Evolutionary conservation across 192 early-diverging fungal species (phyloP).

Genomic region (Mortierella alpina): DNA sequence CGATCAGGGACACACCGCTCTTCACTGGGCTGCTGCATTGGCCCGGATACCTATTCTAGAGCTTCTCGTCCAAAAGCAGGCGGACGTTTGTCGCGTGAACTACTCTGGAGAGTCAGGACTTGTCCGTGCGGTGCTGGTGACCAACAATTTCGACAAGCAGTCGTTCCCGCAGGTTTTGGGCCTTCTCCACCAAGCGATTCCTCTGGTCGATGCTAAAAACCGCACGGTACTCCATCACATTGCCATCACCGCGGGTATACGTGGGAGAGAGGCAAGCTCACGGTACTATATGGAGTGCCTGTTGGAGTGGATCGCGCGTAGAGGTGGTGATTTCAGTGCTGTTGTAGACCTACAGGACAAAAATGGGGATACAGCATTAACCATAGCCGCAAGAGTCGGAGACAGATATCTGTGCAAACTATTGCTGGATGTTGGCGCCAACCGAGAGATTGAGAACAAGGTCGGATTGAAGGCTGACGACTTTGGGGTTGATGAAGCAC

Average conservation of each 20-base stretch:
- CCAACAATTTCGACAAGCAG: slow-evolving; percentile 86
- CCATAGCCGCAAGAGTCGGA: slow-evolving; percentile 85
- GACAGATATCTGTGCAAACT: slow-evolving; percentile 75
- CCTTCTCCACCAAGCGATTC: slow-evolving; percentile 81
- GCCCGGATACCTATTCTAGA: slow-evolving; percentile 80
- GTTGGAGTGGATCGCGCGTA: slow-evolving; percentile 71
- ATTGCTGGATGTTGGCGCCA: slow-evolving; percentile 85
- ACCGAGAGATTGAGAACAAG: slow-evolving; percentile 75
- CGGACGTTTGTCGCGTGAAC: slow-evolving; percentile 78
- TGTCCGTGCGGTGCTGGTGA: slow-evolving; percentile 88
- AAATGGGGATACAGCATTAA: slow-evolving; percentile 89
- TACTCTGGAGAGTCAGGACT: slow-evolving; percentile 89
- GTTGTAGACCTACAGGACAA: slow-evolving; percentile 74
- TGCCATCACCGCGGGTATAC: slow-evolving; percentile 73
- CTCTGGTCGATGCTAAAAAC: slow-evolving; percentile 75
- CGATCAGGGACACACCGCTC: slow-evolving; percentile 91
- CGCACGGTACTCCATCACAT: slow-evolving; percentile 95
- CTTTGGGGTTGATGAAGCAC: slow-evolving; percentile 62
- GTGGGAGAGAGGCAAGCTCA: slow-evolving; percentile 73
- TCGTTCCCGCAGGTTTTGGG: slow-evolving; percentile 82
- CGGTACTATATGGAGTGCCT: slow-evolving; percentile 91
- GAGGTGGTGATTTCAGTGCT: slow-evolving; percentile 55
- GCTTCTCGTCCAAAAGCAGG: slow-evolving; percentile 82
- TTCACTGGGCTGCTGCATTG: slow-evolving; percentile 97
- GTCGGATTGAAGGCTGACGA: slow-evolving; percentile 82